These are phyloP conservation scores for Pseudocercospora cruenta DNA, from an alignment of 2,329 filamentous ascomycete genomes.

Conservation along the genomic window DNA sequence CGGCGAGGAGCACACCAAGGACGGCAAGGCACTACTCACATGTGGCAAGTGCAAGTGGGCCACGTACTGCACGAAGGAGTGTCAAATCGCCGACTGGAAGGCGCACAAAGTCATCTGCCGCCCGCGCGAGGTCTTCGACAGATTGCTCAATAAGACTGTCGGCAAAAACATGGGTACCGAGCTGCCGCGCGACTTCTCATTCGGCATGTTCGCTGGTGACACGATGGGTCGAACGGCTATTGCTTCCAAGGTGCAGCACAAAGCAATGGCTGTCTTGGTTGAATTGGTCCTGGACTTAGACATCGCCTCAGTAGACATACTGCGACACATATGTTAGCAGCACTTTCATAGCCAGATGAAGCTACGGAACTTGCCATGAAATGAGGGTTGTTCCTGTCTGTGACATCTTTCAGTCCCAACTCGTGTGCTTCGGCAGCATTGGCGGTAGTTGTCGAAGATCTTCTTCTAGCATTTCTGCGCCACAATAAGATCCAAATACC, in stretches of 20 bases:
- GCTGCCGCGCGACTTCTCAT: not conserved
- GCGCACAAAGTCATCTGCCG: not conserved
- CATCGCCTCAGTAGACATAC: not conserved
- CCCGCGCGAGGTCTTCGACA: not conserved
- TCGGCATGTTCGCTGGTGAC: not conserved
- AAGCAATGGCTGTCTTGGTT: no score
- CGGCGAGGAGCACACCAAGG: no score
- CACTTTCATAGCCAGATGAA: not conserved
- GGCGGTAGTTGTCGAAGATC: not conserved
- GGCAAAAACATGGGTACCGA: not conserved
- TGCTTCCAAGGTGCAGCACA: not conserved
- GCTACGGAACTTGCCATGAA: constrained; percentile 1
- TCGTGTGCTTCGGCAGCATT: constrained; percentile 1
- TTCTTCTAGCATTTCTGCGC: constrained; percentile 16
- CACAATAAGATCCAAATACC: constrained; percentile 18
- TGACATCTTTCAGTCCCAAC: constrained; percentile 15
- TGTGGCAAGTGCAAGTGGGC: not conserved
- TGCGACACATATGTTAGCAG: not conserved
- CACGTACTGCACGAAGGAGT: not conserved
- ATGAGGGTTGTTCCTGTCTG: constrained; percentile 12
- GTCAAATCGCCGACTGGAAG: not conserved
- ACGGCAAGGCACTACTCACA: not conserved
- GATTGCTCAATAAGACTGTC: not conserved
- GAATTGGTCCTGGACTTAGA: no score
- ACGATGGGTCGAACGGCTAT: not conserved